Base-by-base conservation (phyloP, 2,329 filamentous ascomycete species). In the Calcarisporium arbuscula region DNA sequence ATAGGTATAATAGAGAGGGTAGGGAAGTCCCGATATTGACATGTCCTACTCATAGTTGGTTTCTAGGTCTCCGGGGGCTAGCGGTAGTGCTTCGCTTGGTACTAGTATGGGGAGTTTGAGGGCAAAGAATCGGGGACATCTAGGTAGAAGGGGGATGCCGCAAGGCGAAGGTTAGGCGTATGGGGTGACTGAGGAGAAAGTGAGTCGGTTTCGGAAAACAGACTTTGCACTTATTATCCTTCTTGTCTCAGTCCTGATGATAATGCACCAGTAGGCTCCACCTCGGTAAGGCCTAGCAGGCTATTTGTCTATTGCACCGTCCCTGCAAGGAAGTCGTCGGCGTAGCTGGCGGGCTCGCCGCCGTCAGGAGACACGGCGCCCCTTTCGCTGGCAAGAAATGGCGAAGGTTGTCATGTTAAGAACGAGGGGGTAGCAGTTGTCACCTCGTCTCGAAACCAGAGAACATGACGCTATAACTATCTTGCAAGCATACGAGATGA, bases 41-140 rank as follows among this genome's bases (percentile, higher is more conserved):
- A n/a, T n/a, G n/a, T n/a, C n/a, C n/a, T n/a, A n/a, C n/a, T n/a
- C n/a, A n/a, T n/a, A n/a, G n/a, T 30, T 22, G 38, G 53, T 52
- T 15, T 65, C 62, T 30, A 57, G 50, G 17, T 64, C 62, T 21
- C 62, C 56, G 25, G 53, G 50, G 10, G 51, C 50, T 8, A 53
- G 50, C 10, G 58, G 61, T 19, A 64, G 60, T 18, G 49, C 33
- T 50, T 41, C 32, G 36, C 41, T 38, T 40, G 48, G n/a, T n/a
- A n/a, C n/a, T 30, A 35, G 30, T 47, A 44, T 14, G 50, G 47
- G 35, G 50, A 46, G 28, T 46, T 40, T 35, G 48, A 45, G 30
- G 35, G 36, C 40, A 47, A 39, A 32, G 45, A 44, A 15, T 42
- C 40, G 19, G 52, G 51, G 28, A 46, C 19, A 38, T 42, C 35